Base-by-base conservation (phyloP, 805 yeast genomes). In the Ascoidea rubescens region DNA sequence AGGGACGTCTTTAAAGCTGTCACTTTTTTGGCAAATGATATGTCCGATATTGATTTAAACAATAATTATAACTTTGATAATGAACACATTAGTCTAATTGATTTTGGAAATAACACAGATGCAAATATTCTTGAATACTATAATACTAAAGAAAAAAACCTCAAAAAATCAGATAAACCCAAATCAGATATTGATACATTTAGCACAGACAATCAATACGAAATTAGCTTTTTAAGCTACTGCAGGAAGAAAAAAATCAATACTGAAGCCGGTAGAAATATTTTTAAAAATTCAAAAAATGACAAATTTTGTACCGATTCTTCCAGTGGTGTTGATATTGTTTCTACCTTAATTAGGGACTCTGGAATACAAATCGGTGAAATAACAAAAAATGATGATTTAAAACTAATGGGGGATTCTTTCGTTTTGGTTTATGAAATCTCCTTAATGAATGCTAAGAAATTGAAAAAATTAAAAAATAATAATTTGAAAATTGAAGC, bases 351-450 rank as follows among this genome's bases (percentile, higher is more conserved):
- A 7, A 59, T 69, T 16, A 59, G 62, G 46, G 75, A 71, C 52
- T 56, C 69, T 43, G 72, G 72, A 1, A 53, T 55, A 4, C 71
- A 69, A 53, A 56, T 70, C 32, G 67, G 67, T 3, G 54, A 56
- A 5, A 57, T 68, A 6, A 63, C 71, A 6, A 56, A 60, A 16
- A 52, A 62, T 50, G 58, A 62, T 30, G 57, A 63, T 52, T 59
- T 65, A 16, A 48, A 52, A 7, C 51, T 50, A 32, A 45, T 60
- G n/a, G 58, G 62, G 16, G 51, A 59, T 4, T 58, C 63, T 5
- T 51, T 64, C 5, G 56, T 54, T 8, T 47, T 52, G 5, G 59
- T 63, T 5, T 64, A 60, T 52, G 56, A 59, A 4, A 56, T 58
- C 44, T 48, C 50, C 8, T 45, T 52, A 21, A 48, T 50, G 17